These are phyloP conservation scores for Benincasa hispida DNA, from an alignment of 306 rosid genomes.

Conservation along the genomic window DNA sequence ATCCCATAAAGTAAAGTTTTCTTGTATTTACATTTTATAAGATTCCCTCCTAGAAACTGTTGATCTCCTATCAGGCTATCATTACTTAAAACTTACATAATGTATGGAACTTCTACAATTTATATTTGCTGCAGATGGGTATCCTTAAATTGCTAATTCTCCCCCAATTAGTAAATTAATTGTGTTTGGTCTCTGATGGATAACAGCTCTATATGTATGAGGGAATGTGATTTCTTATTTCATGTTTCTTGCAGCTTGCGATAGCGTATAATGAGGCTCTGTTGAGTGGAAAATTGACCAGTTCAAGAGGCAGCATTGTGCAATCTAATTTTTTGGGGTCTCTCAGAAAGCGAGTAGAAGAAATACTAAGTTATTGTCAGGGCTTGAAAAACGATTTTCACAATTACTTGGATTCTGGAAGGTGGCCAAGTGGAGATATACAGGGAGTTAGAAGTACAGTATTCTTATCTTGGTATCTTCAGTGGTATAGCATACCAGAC, in stretches of 20 bases:
- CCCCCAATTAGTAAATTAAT: background rate
- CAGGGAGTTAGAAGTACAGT: slow-evolving; percentile 33
- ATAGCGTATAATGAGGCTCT: slow-evolving; percentile 66
- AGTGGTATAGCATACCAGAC: slow-evolving; percentile 77
- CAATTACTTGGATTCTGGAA: slow-evolving; percentile 52
- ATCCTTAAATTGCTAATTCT: background rate
- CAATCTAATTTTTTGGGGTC: slow-evolving; percentile 65
- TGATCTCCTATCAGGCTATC: background rate
- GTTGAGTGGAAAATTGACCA: slow-evolving; percentile 45
- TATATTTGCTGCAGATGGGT: background rate
- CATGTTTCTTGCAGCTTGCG: slow-evolving; percentile 52
- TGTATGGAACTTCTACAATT: background rate
- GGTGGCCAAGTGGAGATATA: slow-evolving; percentile 61
- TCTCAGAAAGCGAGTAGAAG: slow-evolving; percentile 67
- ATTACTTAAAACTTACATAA: background rate
- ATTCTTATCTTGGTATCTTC: slow-evolving; percentile 81
- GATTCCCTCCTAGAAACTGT: background rate
- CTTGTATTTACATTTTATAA: background rate
- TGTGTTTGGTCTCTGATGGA: background rate
- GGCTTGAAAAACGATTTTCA: slow-evolving; percentile 54
- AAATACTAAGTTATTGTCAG: slow-evolving; percentile 39
- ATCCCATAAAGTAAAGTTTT: background rate
- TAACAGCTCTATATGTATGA: too few species aligned
- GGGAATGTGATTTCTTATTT: slow-evolving; percentile 6
- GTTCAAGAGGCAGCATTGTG: slow-evolving; percentile 62